Conservation (phyloP, 192 early-diverging fungal genomes). For the Rhizoclosmatium globosum region DNA sequence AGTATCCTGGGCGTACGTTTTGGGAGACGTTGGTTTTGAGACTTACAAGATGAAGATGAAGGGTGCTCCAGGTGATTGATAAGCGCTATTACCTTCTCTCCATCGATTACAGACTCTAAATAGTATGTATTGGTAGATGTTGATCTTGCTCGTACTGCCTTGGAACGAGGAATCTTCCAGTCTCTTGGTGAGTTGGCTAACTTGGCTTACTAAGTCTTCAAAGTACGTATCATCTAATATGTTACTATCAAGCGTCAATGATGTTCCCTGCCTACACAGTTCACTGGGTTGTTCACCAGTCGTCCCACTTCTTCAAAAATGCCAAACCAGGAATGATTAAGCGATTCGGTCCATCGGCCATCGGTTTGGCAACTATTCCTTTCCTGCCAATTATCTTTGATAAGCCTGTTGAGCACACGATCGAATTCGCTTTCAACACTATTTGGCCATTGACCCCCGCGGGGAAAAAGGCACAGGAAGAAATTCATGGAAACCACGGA, state of each 20-base stretch:
- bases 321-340: constrained; percentile 47
- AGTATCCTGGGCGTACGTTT: constrained; percentile 63
- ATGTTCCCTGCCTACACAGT: constrained; percentile 65
- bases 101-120: neutral
- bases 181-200: constrained; percentile 24
- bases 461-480: neutral
- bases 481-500: neutral
- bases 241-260: constrained; percentile 56
- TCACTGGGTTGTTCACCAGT: constrained; percentile 46
- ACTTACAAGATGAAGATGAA: constrained; percentile 33
- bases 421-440: constrained; percentile 62
- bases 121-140: neutral
- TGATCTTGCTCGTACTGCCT: constrained; percentile 29
- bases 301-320: constrained; percentile 18
- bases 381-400: constrained; percentile 68
- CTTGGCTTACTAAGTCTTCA: neutral
- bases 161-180: constrained; percentile 39
- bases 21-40: constrained; percentile 40
- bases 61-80: neutral
- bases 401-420: constrained; percentile 63
- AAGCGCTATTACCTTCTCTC: neutral
- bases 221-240: neutral
- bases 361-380: constrained; percentile 65
- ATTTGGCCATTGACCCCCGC: constrained; percentile 30
- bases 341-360: constrained; percentile 63